Evolutionary conservation across 2,329 filamentous ascomycete genomes (phyloP).

Genomic region (Fusarium mexicanum): DNA sequence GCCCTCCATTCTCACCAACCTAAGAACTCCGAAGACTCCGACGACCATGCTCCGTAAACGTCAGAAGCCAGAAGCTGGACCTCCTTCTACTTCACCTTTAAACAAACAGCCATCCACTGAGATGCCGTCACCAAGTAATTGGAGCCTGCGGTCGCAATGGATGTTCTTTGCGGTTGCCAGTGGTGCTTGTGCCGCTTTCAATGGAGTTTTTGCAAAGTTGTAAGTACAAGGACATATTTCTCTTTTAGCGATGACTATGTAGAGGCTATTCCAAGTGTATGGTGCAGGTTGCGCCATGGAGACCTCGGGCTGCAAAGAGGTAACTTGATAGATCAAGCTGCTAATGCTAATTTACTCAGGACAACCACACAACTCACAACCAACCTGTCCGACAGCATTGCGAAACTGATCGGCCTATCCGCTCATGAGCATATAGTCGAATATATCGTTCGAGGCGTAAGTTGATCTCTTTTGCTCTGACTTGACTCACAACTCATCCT

Average conservation of each 20-base stretch:
- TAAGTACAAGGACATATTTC: conserved; percentile 53
- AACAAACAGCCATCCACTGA: conserved; percentile 4
- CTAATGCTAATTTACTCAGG: conserved; percentile 45
- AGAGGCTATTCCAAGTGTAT: neutral
- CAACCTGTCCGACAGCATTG: conserved; percentile 57
- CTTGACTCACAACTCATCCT: conserved; percentile 5
- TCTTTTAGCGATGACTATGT: neutral
- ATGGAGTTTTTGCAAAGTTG: conserved; percentile 87
- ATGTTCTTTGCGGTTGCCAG: conserved; percentile 77
- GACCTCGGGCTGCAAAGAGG: too few species aligned
- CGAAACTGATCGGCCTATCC: conserved; percentile 55
- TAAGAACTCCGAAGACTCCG: conserved; percentile 25
- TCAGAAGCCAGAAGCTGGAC: conserved; percentile 13
- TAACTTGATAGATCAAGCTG: neutral
- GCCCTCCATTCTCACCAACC: conserved; percentile 19
- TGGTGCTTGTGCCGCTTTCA: conserved; percentile 81
- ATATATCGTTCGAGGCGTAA: conserved; percentile 59
- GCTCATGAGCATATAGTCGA: conserved; percentile 57
- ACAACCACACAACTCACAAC: conserved; percentile 67
- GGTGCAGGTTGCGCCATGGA: neutral
- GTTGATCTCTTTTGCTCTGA: conserved; percentile 32
- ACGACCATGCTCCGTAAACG: conserved; percentile 46
- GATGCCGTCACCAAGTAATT: conserved; percentile 29
- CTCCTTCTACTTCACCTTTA: neutral
- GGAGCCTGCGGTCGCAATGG: conserved; percentile 60